Base-by-base conservation (phyloP, 139 green algal species). In the Axilococcus clingmanii region DNA sequence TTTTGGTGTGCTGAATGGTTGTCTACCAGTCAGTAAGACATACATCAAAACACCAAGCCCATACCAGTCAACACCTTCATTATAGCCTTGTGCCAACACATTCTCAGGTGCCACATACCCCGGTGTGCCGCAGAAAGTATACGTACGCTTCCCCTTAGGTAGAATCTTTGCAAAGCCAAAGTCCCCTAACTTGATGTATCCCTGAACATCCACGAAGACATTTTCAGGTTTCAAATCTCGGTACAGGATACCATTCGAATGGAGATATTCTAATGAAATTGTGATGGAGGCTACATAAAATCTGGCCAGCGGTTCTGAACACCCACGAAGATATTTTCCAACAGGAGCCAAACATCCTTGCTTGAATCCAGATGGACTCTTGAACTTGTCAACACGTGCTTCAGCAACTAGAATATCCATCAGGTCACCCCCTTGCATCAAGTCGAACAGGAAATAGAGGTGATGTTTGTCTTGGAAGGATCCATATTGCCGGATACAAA, bases 191-290 rank as follows among this genome's bases (percentile, higher is more conserved):
- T 95, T 95, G 53, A 85, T 73, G 61, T 86, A 94, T 40, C 89
- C 86, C 31, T 81, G 52, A 15, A 60, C 30, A 47, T 94, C 88
- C 23, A 98, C 86, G 67, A 98, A 91, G 2, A 98, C 81, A 59
- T 98, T 98, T 61, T 98, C 91, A 0, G 91, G 91, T 76, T 98
- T 96, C 23, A 97, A 75, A 58, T 97, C 90, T 5, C 90, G 78
- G 63, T 96, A 96, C 17, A 95, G 79, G 35, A 94, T 93, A 77
- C 78, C 72, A 57, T 87, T 78, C 17, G 79, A 71, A 75, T 98
- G 91, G 38, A 98, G 73, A 74, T 97, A 95, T 63, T 95, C 88
- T 36, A 97, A 76, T 31, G 88, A 81, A 17, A 94, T 68, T 55
- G 90, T 78, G 19, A 98, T 77, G 70, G 68, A 85, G 12, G 65